Evolutionary conservation across 768 basidiomycete genomes (phyloP).

Genomic region (Boletus bicolor): DNA sequence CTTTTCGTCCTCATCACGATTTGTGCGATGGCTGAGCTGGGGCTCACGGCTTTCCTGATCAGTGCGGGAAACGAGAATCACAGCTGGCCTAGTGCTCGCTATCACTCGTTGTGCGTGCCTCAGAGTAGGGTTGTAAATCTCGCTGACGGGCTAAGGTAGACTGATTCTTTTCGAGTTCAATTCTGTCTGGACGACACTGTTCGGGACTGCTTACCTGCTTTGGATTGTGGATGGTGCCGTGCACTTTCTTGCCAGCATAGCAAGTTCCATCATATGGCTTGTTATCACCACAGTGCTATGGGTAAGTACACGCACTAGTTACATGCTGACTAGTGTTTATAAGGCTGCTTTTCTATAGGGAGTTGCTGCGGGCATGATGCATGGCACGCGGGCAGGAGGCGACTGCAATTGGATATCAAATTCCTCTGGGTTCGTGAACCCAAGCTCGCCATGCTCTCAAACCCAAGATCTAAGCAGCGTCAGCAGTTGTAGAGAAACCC

Average conservation of each 20-base stretch:
- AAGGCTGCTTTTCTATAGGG: conserved; percentile 44
- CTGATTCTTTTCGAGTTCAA: conserved; percentile 61
- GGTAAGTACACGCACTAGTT: conserved; percentile 40
- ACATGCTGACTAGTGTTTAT: neutral
- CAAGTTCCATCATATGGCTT: conserved; percentile 76
- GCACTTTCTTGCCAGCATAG: conserved; percentile 70
- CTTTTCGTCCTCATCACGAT: conserved; percentile 64
- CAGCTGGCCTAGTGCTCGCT: conserved; percentile 59
- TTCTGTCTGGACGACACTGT: conserved; percentile 72
- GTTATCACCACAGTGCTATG: conserved; percentile 61
- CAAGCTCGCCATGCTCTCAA: conserved; percentile 24
- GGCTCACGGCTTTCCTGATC: conserved; percentile 71
- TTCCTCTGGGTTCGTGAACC: conserved; percentile 25
- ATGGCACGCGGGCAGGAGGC: conserved; percentile 56
- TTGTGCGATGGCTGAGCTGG: conserved; percentile 68
- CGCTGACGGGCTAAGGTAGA: conserved; percentile 29
- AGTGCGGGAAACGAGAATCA: conserved; percentile 60
- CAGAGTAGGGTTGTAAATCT: neutral
- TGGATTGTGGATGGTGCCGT: conserved; percentile 67
- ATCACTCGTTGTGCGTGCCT: conserved; percentile 58
- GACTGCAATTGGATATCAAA: conserved; percentile 51
- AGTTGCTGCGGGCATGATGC: conserved; percentile 63
- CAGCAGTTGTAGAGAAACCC: conserved; percentile 62
- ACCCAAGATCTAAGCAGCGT: conserved; percentile 20
- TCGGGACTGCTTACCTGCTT: conserved; percentile 64